Evolutionary conservation across 192 early-diverging fungal genomes (phyloP).

Genomic region (Gigaspora rosea): DNA sequence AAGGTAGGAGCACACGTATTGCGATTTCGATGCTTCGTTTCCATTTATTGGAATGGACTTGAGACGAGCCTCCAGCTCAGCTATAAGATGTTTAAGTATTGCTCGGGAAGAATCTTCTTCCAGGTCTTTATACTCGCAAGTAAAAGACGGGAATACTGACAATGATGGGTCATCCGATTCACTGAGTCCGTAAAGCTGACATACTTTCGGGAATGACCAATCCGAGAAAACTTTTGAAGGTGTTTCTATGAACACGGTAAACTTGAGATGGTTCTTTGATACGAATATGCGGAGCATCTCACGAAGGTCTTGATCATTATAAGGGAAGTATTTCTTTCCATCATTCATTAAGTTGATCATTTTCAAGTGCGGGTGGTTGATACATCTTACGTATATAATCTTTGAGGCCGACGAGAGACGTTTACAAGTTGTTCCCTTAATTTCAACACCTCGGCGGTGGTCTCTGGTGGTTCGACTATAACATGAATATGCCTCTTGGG

Average conservation of each 20-base stretch:
- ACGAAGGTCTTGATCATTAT: not conserved
- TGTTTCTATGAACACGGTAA: constrained; percentile 17
- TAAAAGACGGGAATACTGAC: not conserved
- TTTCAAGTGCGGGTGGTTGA: constrained; percentile 11
- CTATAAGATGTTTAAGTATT: constrained; percentile 4
- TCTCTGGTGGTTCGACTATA: too few relatives aligned
- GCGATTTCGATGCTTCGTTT: constrained; percentile 20
- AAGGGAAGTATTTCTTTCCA: constrained; percentile 6
- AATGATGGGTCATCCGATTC: not conserved
- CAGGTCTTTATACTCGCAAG: not conserved
- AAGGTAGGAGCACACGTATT: constrained; percentile 4
- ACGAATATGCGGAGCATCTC: constrained; percentile 9
- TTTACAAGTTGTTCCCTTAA: too few relatives aligned
- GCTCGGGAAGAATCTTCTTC: not conserved
- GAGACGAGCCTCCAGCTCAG: not conserved
- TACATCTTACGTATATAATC: constrained; percentile 11
- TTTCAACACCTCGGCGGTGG: too few relatives aligned
- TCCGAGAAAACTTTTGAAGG: constrained; percentile 17
- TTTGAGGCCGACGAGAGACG: not conserved
- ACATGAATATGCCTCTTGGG: too few relatives aligned
- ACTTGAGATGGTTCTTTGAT: constrained; percentile 15
- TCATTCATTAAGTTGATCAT: constrained; percentile 22
- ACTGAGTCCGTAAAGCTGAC: constrained; percentile 12
- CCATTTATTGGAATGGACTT: constrained; percentile 3
- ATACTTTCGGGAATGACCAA: constrained; percentile 5